These are phyloP conservation scores for Juglanconis juglandina DNA, from an alignment of 2,329 filamentous ascomycete species.

Conservation along the genomic window DNA sequence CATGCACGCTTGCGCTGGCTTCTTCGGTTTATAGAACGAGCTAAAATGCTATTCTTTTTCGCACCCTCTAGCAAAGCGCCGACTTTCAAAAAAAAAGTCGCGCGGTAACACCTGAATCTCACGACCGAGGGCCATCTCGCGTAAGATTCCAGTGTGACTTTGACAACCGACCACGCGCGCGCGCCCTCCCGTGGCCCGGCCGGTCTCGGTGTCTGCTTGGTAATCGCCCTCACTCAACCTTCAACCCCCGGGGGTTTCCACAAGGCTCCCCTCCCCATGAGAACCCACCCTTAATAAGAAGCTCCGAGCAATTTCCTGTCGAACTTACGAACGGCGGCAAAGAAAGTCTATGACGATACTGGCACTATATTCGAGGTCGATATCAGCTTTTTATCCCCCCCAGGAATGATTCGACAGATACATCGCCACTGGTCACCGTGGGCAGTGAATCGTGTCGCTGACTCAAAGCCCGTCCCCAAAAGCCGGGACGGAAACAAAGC, in stretches of 20 bases:
- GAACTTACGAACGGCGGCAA: not conserved
- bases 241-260: no score
- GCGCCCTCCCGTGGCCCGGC: not conserved
- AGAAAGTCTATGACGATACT: not conserved
- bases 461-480: not conserved
- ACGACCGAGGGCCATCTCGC: not conserved
- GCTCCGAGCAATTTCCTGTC: not conserved
- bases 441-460: not conserved
- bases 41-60: not conserved
- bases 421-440: not conserved
- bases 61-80: no score
- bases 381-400: no score
- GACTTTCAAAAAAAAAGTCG: not conserved
- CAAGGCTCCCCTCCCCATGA: not conserved
- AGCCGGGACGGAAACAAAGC: not conserved
- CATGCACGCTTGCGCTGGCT: not conserved
- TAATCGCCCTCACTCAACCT: not conserved
- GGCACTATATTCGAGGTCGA: not conserved
- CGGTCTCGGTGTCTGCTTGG: constrained; percentile 1
- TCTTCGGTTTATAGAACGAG: no score
- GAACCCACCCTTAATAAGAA: not conserved
- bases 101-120: not conserved
- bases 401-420: no score
- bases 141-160: no score
- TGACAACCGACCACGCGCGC: not conserved